phyloP scores from a whole-genome alignment of 208 protist genomes.

The Leishmania tarentolae region DNA sequence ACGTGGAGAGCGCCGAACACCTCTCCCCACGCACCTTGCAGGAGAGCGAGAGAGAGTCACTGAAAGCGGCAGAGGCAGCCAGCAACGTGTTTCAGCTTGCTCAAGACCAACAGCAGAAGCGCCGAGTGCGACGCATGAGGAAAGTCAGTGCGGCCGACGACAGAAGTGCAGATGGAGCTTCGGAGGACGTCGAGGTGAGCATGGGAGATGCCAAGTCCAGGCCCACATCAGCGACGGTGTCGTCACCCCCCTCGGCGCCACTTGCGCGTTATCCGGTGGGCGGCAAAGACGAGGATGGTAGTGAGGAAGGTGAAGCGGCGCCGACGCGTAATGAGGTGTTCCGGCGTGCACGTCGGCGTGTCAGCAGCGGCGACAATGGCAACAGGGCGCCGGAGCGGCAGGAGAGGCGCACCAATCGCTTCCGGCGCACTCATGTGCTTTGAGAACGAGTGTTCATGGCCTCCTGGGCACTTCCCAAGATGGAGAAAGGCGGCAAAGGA shows the following conservation, averaged over 20 bases:
- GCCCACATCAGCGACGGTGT: background rate
- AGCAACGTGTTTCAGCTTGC: constrained; percentile 29
- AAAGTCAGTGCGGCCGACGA: constrained; percentile 2
- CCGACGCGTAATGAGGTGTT: background rate
- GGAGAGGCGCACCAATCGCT: constrained; percentile 39
- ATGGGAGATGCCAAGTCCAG: background rate
- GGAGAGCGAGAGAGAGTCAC: constrained; percentile 19
- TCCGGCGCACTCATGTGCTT: constrained; percentile 32
- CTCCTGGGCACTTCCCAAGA: background rate
- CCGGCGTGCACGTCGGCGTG: constrained; percentile 18
- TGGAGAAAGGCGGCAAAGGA: background rate
- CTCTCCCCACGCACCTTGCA: constrained; percentile 19
- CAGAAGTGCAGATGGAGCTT: background rate
- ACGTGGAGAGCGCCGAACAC: constrained; percentile 7
- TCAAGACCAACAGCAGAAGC: constrained; percentile 30
- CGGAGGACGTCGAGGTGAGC: background rate
- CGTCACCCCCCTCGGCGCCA: background rate
- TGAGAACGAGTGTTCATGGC: constrained; percentile 7
- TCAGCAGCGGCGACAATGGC: constrained; percentile 4
- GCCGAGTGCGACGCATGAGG: constrained; percentile 18
- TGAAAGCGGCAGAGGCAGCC: constrained; percentile 16
- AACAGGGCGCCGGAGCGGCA: constrained; percentile 16
- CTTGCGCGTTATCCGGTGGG: background rate
- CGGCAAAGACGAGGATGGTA: constrained; percentile 3
- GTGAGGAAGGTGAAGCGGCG: background rate